Conservation (phyloP, 352 stramenopile species). For the Phytophthora tubulina region DNA sequence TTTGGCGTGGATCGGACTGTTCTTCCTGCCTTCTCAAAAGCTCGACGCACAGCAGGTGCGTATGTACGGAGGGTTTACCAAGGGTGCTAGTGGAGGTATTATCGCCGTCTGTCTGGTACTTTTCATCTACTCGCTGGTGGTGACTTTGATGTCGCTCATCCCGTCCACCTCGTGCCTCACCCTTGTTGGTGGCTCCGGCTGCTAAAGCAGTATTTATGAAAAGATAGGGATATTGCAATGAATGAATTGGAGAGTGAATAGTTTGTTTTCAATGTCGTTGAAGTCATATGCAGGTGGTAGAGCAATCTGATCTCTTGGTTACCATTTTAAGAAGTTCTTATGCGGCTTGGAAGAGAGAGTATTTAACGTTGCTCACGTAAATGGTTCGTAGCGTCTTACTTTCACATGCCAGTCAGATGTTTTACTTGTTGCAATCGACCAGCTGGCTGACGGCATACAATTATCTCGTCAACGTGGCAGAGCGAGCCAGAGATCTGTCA, state of each 20-base stretch:
- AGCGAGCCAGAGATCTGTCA: conserved; percentile 25
- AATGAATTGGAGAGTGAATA: conserved; percentile 12
- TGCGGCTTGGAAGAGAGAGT: not conserved
- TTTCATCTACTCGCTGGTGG: conserved; percentile 49
- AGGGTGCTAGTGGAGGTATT: conserved; percentile 42
- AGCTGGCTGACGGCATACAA: not conserved
- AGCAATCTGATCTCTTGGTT: conserved; percentile 2
- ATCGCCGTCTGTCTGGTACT: conserved; percentile 43
- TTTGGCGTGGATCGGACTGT: conserved; percentile 64
- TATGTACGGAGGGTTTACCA: conserved; percentile 76
- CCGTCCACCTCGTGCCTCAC: conserved; percentile 46
- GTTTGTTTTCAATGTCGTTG: conserved; percentile 13
- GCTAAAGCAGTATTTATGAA: conserved; percentile 48
- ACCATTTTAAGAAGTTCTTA: not conserved
- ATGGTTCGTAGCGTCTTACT: conserved; percentile 9
- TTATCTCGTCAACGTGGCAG: conserved; percentile 16
- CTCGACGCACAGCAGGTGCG: conserved; percentile 75
- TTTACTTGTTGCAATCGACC: conserved; percentile 1
- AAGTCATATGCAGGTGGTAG: conserved; percentile 6
- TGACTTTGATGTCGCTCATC: conserved; percentile 52
- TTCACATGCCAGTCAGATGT: not conserved
- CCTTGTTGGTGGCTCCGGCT: conserved; percentile 47
- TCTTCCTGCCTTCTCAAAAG: conserved; percentile 76
- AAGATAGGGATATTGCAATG: conserved; percentile 16
- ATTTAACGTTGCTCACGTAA: conserved; percentile 5